Percentiles rank a stretch among this genome's conserved stretches.
These are phyloP conservation scores for Byssothecium circinans DNA, from an alignment of 2,329 filamentous ascomycete genomes.

Conservation along the genomic window DNA sequence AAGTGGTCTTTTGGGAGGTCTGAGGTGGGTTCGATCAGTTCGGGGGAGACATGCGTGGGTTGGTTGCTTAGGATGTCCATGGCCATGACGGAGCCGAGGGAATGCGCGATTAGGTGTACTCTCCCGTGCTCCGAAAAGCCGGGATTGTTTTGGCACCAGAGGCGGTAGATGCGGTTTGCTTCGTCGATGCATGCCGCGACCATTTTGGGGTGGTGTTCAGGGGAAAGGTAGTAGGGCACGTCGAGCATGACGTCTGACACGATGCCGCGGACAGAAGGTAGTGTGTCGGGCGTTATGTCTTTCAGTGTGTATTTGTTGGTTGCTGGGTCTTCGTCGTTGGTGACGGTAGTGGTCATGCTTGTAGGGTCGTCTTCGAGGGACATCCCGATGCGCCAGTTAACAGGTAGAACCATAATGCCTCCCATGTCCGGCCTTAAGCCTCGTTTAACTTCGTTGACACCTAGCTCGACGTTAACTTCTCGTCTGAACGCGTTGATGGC, in stretches of 20 bases:
- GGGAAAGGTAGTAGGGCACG: constrained; percentile 95
- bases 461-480: constrained; percentile 81
- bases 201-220: constrained; percentile 89
- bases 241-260: constrained; percentile 99
- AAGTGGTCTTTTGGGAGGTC: constrained; percentile 62
- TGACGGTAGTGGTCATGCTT: constrained; percentile 42
- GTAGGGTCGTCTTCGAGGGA: constrained; percentile 74
- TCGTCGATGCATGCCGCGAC: constrained; percentile 83
- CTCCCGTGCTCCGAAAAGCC: constrained; percentile 78
- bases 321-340: constrained; percentile 59
- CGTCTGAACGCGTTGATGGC: constrained; percentile 89
- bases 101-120: constrained; percentile 91
- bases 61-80: constrained; percentile 88
- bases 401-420: constrained; percentile 88
- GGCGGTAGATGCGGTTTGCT: constrained; percentile 90
- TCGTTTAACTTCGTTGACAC: constrained; percentile 70
- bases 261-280: constrained; percentile 86
- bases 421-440: constrained; percentile 77
- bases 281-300: constrained; percentile 88
- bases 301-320: constrained; percentile 70
- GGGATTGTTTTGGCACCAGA: constrained; percentile 94
- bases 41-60: constrained; percentile 67
- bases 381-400: constrained; percentile 91
- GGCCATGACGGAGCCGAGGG: constrained; percentile 91
- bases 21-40: constrained; percentile 40